Conservation (phyloP, 805 yeast genomes). For the Lachancea sp. region DNA sequence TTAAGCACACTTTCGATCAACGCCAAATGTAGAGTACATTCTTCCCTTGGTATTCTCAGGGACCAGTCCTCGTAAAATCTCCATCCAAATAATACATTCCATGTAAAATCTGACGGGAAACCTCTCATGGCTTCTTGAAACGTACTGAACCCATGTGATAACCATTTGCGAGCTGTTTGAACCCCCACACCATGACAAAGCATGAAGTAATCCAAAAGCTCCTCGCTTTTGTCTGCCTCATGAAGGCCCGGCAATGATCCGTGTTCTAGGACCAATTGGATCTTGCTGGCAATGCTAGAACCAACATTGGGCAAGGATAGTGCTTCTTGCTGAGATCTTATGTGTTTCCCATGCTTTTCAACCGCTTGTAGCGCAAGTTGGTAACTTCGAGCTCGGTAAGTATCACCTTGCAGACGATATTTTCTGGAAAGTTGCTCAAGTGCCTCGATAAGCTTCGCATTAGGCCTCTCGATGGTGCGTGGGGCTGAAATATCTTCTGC, state of each 20-base stretch:
- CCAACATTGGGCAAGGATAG: constrained; percentile 12
- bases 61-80: constrained; percentile 31
- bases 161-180: constrained; percentile 25
- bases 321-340: constrained; percentile 27
- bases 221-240: constrained; percentile 13
- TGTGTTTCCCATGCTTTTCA: constrained; percentile 15
- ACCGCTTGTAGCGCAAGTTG: constrained; percentile 23
- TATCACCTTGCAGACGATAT: constrained; percentile 25
- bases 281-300: constrained; percentile 29
- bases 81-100: constrained; percentile 31
- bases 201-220: constrained; percentile 21
- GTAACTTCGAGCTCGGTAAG: constrained; percentile 26
- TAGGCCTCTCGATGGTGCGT: constrained; percentile 7
- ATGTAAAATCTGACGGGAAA: constrained; percentile 17
- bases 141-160: constrained; percentile 13
- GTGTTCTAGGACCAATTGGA: constrained; percentile 22
- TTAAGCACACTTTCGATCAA: constrained; percentile 15
- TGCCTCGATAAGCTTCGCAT: constrained; percentile 17
- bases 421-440: constrained; percentile 19
- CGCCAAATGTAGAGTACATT: constrained; percentile 21
- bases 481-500: neutral
- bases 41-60: constrained; percentile 20
- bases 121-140: constrained; percentile 17
- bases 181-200: constrained; percentile 29
- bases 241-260: constrained; percentile 24